phyloP scores from a whole-genome alignment of 176 grass and related monocot species.

The Carex scoparia region DNA sequence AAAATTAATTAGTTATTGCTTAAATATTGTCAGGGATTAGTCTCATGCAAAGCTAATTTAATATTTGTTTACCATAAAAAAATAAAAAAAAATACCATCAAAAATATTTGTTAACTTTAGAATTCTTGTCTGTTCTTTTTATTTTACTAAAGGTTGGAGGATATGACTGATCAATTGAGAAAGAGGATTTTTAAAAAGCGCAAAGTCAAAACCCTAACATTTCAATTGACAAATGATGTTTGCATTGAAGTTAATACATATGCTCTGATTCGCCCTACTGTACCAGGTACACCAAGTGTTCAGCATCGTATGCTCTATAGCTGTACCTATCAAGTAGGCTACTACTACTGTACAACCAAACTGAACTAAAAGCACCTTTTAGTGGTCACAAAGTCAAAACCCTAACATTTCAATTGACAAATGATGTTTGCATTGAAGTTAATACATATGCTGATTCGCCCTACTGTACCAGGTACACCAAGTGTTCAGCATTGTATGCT shows the following conservation, averaged over 20 bases:
- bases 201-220: slow-evolving; percentile 80
- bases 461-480: slow-evolving; percentile 63
- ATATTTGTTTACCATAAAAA: neutral
- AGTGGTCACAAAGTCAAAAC: slow-evolving; percentile 89
- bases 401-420: slow-evolving; percentile 71
- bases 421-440: slow-evolving; percentile 82
- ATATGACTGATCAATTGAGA: slow-evolving; percentile 84
- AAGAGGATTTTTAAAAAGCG: slow-evolving; percentile 88
- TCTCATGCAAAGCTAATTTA: neutral
- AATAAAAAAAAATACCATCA: no score
- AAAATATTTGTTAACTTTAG: neutral
- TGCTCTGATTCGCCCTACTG: slow-evolving; percentile 67
- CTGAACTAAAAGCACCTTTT: neutral
- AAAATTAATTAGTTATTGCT: slow-evolving; percentile 9
- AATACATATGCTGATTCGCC: slow-evolving; percentile 84
- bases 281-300: slow-evolving; percentile 43
- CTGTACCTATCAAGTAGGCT: slow-evolving; percentile 14
- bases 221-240: slow-evolving; percentile 72
- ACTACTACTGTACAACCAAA: slow-evolving; percentile 3
- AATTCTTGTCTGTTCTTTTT: neutral
- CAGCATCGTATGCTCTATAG: slow-evolving; percentile 19
- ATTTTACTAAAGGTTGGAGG: slow-evolving; percentile 52
- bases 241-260: slow-evolving; percentile 92
- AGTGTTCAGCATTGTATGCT: slow-evolving; percentile 14
- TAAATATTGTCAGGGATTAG: neutral